Evolutionary conservation across 352 stramenopile genomes (phyloP), one percentile per base, ranked within the genome.

Genomic region (Lagenidium giganteum): DNA sequence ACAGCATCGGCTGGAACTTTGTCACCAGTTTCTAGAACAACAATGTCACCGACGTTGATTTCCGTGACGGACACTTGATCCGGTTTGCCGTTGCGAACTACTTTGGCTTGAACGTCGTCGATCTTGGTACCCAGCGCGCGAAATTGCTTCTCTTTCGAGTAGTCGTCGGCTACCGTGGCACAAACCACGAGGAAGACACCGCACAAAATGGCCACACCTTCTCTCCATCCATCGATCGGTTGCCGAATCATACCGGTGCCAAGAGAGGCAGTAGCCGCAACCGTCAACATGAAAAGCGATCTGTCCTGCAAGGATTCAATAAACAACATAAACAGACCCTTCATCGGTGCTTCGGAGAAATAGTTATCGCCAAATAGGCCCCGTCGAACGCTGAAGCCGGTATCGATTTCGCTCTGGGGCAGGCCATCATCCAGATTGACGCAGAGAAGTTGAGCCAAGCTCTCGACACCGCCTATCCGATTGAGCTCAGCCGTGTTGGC

Each of bases 111-210:
- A 3, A 95, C 79, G 40, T 96, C 80, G 41, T 95, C 86, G 53
- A 95, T 95, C 54, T 92, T 86, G 11, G 75, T 81, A 33, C 82
- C 96, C 8, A 93, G 54, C 1, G 70, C 73, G 12, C 75, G 80
- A 43, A 96, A 96, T 47, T 96, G 87, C 40, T 93, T 83, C 51
- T 96, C 83, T 42, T 96, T 96, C 13, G 72, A 91, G 71, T 99
- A 98, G 54, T 99, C 94, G 57, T 98, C 98, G 11, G 90, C 72
- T 0, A 95, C 91, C 1, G 93, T 98, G 8, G 98, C 90, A 6
- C 97, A 52, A 6, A 95, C 91, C 5, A 98, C 95, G 35, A 98
- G 79, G 8, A 93, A 65, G 26, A 98, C 95, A 8, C 93, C 91
- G 9, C 76, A 66, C 31, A 98, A 60, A 57, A 99, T 98, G 13